Evolutionary conservation across 495 filamentous ascomycete genomes (phyloP).

Genomic region (Alectoria sarmentosa): DNA sequence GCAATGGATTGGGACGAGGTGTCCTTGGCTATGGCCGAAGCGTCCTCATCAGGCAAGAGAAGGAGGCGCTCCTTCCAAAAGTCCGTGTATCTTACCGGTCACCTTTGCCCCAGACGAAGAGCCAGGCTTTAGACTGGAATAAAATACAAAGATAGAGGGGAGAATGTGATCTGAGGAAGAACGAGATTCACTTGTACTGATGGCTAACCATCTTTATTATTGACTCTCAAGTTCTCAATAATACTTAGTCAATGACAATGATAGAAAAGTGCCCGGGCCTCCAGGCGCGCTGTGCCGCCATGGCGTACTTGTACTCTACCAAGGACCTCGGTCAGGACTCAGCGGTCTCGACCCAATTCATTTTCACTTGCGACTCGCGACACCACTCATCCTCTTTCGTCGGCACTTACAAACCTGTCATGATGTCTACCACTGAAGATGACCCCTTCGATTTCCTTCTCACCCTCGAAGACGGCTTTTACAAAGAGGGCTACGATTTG

Average conservation of each 20-base stretch:
- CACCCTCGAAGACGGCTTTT: slow-evolving; percentile 75
- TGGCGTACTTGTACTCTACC: neutral
- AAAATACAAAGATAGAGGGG: neutral
- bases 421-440: neutral
- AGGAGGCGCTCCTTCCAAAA: slow-evolving; percentile 1
- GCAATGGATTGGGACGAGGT: slow-evolving; percentile 9
- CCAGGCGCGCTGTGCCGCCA: neutral
- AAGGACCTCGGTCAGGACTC: neutral
- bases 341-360: neutral
- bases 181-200: neutral
- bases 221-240: too few relatives aligned
- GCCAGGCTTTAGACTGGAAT: neutral
- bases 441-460: slow-evolving; percentile 57
- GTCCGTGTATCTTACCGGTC: neutral
- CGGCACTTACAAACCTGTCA: neutral
- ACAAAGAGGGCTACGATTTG: slow-evolving; percentile 72
- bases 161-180: neutral
- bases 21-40: slow-evolving; percentile 9
- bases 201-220: neutral
- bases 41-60: slow-evolving; percentile 11
- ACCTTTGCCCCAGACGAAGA: neutral
- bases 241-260: too few relatives aligned
- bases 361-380: neutral
- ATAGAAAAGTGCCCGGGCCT: neutral
- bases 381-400: neutral